Evolutionary conservation across 2,329 filamentous ascomycete genomes (phyloP).

Genomic region (Fusarium denticulatum): DNA sequence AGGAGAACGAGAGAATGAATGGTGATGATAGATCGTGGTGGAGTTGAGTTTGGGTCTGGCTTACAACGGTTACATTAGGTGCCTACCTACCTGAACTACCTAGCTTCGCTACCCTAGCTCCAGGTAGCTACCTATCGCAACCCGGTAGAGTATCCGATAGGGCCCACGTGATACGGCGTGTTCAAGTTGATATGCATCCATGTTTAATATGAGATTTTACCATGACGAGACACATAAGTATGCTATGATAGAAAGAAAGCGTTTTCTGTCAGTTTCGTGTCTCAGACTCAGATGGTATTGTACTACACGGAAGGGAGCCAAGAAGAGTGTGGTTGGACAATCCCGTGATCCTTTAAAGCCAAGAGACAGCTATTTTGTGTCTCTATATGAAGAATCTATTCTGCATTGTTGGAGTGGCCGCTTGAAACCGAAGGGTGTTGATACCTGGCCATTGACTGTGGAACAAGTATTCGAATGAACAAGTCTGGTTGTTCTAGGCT

Average conservation of each 20-base stretch:
- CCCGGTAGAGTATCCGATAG: slow-evolving; percentile 33
- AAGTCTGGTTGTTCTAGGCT: not conserved
- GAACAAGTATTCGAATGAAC: not conserved
- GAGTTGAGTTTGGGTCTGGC: slow-evolving; percentile 26
- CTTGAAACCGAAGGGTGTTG: not conserved
- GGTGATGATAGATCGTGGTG: slow-evolving; percentile 31
- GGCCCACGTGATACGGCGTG: slow-evolving; percentile 38
- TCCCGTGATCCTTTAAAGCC: slow-evolving; percentile 22
- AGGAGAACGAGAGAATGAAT: not conserved
- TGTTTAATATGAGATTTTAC: not conserved
- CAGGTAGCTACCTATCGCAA: slow-evolving; percentile 4
- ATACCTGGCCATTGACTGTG: not conserved
- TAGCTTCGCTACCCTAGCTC: not conserved
- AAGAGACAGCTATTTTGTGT: not conserved
- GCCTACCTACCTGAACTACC: slow-evolving; percentile 10
- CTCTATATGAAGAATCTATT: not conserved
- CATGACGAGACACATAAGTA: not conserved
- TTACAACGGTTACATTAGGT: slow-evolving; percentile 42
- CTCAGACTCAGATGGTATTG: slow-evolving; percentile 17
- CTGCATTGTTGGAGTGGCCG: not conserved
- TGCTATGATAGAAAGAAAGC: not conserved
- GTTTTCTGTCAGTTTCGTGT: slow-evolving; percentile 10
- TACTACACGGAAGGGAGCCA: slow-evolving; percentile 1
- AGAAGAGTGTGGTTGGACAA: slow-evolving; percentile 23
- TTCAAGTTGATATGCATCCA: not conserved